Base-by-base conservation (phyloP, 768 basidiomycete genomes). In the Tylopilus vinaceipallidus region DNA sequence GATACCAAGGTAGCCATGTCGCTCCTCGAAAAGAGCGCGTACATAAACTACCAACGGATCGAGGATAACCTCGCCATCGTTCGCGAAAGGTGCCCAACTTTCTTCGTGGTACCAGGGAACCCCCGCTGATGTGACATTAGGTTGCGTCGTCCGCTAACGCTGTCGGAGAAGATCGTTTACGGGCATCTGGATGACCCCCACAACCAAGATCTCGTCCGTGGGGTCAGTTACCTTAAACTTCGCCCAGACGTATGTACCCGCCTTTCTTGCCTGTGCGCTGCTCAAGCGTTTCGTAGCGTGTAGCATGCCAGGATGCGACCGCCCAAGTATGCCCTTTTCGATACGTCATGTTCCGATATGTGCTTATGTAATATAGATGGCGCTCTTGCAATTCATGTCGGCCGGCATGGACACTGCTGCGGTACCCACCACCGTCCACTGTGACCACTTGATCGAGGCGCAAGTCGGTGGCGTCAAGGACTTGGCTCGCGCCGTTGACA, bases 361-460 rank as follows among this genome's bases (percentile, higher is more conserved):
- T 16, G 41, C 59, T 68, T 57, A 71, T 62, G 63, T 71, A 57
- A 67, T 49, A 0, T 69, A 98, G 91, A 99, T 99, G 97, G 97
- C 97, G 17, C 82, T 99, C 49, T 81, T 99, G 58, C 97, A 99
- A 79, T 99, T 99, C 83, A 99, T 99, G 97, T 98, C 97, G 44
- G 94, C 97, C 16, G 95, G 95, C 56, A 94, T 99, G 82, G 91
- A 91, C 68, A 95, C 93, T 39, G 92, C 91, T 34, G 95, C 95
- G 39, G 95, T 98, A 56, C 95, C 95, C 29, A 95, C 95, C 57
- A 95, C 97, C 55, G 97, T 99, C 38, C 95, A 99, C 79, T 98
- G 95, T 68, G 95, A 99, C 75, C 95, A 99, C 74, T 81, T 99
- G 67, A 98, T 99, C 64, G 93, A 98, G 76, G 95, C 95, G 34